phyloP scores from a whole-genome alignment of 306 rosid genomes.

The Ceratonia siliqua region DNA sequence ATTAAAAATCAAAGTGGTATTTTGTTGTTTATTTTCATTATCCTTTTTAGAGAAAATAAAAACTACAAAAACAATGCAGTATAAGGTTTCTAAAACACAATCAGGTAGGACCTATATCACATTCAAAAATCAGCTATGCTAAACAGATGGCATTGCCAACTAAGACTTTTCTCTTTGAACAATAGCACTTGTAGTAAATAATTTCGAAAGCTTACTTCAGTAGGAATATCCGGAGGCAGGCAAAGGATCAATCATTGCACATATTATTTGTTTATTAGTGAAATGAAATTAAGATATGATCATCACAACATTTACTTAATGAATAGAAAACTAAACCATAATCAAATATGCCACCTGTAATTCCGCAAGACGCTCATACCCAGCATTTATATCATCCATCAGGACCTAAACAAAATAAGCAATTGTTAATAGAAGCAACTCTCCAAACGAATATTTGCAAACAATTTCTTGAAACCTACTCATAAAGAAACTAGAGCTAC shows the following conservation, averaged over 20 bases:
- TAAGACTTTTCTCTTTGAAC: background rate
- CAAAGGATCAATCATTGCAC: background rate
- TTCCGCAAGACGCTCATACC: constrained; percentile 91
- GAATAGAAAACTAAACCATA: constrained; percentile 16
- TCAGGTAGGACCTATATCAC: background rate
- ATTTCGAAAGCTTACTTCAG: background rate
- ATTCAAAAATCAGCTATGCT: background rate
- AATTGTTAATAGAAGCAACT: constrained; percentile 22
- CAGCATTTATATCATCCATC: constrained; percentile 95
- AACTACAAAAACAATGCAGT: background rate
- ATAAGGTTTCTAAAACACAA: background rate
- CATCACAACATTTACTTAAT: background rate
- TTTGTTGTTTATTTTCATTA: too few relatives aligned
- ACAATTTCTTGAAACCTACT: constrained; percentile 29
- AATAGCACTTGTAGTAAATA: background rate
- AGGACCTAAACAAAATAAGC: constrained; percentile 60
- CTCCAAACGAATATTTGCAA: constrained; percentile 7
- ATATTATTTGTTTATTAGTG: background rate
- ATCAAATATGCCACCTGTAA: constrained; percentile 61
- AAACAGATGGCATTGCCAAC: background rate
- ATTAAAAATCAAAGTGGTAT: too few relatives aligned
- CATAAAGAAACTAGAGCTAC: background rate
- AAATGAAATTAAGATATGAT: background rate
- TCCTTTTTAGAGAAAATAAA: background rate
- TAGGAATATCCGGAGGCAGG: background rate